phyloP scores from a whole-genome alignment of 164 flowering plant species.

The Chimonanthus praecox region DNA sequence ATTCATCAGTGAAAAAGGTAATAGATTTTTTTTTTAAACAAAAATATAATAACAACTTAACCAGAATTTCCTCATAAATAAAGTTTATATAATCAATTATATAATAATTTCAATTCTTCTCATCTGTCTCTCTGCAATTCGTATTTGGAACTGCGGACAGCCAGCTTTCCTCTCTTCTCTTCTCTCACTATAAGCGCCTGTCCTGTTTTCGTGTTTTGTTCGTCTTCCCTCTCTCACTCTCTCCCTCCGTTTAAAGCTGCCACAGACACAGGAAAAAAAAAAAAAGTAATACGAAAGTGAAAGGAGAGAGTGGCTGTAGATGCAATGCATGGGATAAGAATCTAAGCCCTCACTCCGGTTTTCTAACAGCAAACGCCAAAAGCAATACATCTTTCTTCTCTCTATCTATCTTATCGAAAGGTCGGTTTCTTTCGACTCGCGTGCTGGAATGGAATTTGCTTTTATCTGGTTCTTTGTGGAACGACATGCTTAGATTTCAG shows the following conservation, averaged over 20 bases:
- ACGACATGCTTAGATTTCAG: constrained; percentile 39
- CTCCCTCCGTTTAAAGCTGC: constrained; percentile 55
- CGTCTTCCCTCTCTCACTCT: constrained; percentile 21
- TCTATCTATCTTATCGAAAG: constrained; percentile 37
- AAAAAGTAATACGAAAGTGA: constrained; percentile 4
- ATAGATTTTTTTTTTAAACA: too few relatives aligned
- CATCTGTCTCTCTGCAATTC: background rate
- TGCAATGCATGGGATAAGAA: constrained; percentile 23
- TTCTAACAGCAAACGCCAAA: background rate
- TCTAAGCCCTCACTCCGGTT: constrained; percentile 30
- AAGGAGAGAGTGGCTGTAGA: constrained; percentile 3
- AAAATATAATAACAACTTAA: too few relatives aligned
- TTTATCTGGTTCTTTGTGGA: constrained; percentile 3
- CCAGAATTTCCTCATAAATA: too few relatives aligned
- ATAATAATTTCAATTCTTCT: background rate
- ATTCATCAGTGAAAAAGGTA: too few relatives aligned
- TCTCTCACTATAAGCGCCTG: background rate
- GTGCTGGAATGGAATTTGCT: constrained; percentile 44
- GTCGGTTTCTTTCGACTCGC: constrained; percentile 56
- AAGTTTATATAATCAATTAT: too few relatives aligned
- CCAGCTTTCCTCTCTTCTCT: background rate
- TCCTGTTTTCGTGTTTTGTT: constrained; percentile 42
- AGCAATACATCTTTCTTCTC: background rate
- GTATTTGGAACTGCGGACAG: background rate
- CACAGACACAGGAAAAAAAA: constrained; percentile 21